phyloP scores from a whole-genome alignment of 2,329 filamentous ascomycete genomes.

The Fusarium kyushuense region DNA sequence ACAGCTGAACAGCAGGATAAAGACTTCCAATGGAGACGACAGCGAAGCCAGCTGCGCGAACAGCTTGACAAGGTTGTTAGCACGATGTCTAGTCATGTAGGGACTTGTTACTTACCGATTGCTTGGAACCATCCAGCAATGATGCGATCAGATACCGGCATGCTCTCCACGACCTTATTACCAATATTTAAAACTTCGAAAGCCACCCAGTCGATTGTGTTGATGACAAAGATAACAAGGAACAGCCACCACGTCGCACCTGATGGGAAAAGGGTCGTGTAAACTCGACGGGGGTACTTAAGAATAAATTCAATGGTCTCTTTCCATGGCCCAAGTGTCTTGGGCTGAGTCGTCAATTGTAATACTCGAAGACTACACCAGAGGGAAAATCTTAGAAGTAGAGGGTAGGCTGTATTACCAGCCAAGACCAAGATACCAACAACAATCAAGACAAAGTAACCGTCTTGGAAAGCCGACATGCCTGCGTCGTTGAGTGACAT shows the following conservation, averaged over 20 bases:
- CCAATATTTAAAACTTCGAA: constrained; percentile 75
- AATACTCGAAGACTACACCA: constrained; percentile 63
- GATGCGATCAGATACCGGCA: constrained; percentile 66
- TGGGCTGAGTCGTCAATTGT: constrained; percentile 53
- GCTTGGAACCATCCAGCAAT: constrained; percentile 76
- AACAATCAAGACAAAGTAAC: constrained; percentile 63
- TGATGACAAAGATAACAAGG: constrained; percentile 69
- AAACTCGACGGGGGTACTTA: constrained; percentile 68
- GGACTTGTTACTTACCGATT: constrained; percentile 56
- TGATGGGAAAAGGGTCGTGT: constrained; percentile 73
- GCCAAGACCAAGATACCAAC: constrained; percentile 71
- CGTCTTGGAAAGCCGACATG: constrained; percentile 70
- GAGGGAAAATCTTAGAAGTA: constrained; percentile 70
- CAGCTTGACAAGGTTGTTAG: constrained; percentile 55
- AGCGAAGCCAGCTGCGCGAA: constrained; percentile 75
- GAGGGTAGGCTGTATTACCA: constrained; percentile 74
- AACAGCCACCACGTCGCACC: constrained; percentile 75
- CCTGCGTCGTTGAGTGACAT: constrained; percentile 76
- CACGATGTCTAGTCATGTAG: background rate
- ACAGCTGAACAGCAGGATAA: constrained; percentile 68
- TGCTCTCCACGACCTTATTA: constrained; percentile 65
- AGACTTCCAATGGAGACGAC: constrained; percentile 70
- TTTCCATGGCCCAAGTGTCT: constrained; percentile 57
- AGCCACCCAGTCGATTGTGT: constrained; percentile 72
- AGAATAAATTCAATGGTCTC: constrained; percentile 66